Base-by-base conservation (phyloP, 2,329 filamentous ascomycete genomes). In the Penicillium verrucosum region DNA sequence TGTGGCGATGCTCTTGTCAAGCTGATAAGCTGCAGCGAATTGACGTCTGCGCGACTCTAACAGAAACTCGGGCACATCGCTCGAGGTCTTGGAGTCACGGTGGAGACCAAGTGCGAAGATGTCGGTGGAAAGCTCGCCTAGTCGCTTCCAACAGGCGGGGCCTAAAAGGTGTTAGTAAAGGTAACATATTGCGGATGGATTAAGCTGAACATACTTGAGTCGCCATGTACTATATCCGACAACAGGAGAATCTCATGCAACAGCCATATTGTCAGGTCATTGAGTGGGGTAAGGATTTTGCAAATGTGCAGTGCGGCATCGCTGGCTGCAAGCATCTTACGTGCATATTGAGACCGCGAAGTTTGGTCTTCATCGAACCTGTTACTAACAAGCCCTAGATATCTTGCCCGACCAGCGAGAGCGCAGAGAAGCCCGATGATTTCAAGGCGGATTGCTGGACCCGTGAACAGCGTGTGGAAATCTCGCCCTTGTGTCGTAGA, bases 391-490 rank as follows among this genome's bases (percentile, higher is more conserved):
- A 68, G 58, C 23, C 67, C 67, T 14, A 67, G 60, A 36, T 62
- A 55, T 16, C 57, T 58, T 10, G 64, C 63, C 16, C 63, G 62
- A n/a, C 74, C 76, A 3, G 76, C 75, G 5, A 72, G 67, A 27
- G 73, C 66, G 37, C 75, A 69, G 5, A 78, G 56, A 11, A 72
- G 65, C 0, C 72, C 75, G 11, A 78, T 66, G 5, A 71, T 71
- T 36, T 78, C 75, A 5, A 78, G 60, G 1, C 76, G 72, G 36
- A 76, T 59, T 18, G 70, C 68, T 14, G 67, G 61, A 0, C 74
- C 75, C 0, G 74, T 77, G 52, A 70, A 77, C 1, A 75, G 56
- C 16, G 65, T 65, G 54, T 75, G 69, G 43, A 78, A 77, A 10
- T 73, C 68, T 14, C 61, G 56, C 1, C 72, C 71, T 36, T 69